Percentiles rank a stretch among this genome's conserved stretches.
phyloP scores from a whole-genome alignment of 345 rosid genomes.

The Arabidopsis suecica region DNA sequence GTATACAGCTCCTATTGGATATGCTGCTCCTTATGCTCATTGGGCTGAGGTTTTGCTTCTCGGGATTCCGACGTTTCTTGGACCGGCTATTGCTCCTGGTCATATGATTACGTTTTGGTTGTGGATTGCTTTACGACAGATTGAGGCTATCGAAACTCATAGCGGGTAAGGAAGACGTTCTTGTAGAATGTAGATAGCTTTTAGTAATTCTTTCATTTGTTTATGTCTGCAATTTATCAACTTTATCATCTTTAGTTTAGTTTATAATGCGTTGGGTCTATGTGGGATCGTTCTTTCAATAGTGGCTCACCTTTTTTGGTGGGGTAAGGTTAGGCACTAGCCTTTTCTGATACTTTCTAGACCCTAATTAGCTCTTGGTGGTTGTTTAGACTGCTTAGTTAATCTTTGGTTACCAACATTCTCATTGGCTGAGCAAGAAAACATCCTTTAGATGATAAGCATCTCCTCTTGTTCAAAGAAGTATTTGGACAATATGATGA shows the following conservation, averaged over 20 bases:
- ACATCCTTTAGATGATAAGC: neutral
- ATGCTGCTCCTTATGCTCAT: conserved; percentile 79
- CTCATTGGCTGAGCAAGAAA: conserved; percentile 5
- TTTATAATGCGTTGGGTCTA: neutral
- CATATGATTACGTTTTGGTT: conserved; percentile 84
- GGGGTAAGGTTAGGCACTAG: conserved; percentile 32
- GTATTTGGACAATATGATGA: neutral
- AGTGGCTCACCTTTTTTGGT: conserved; percentile 24
- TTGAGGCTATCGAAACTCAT: conserved; percentile 86
- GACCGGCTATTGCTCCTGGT: conserved; percentile 84
- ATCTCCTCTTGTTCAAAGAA: neutral
- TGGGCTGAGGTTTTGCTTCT: conserved; percentile 84
- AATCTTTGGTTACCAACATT: neutral
- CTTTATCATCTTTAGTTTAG: neutral
- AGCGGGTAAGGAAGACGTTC: conserved; percentile 59
- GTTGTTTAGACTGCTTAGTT: conserved; percentile 22
- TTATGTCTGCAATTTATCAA: conserved; percentile 3
- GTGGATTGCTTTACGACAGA: conserved; percentile 82
- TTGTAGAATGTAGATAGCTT: neutral
- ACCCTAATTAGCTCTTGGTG: conserved; percentile 15
- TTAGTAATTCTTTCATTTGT: too few relatives aligned
- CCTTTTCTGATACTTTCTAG: conserved; percentile 22
- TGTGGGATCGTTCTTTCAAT: conserved; percentile 21
- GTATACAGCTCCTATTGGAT: conserved; percentile 74
- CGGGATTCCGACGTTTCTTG: conserved; percentile 81